A percentile compares a stretch with the other conserved stretches of the same genome.
Conservation (phyloP, 805 yeast species). For the Spathaspora hagerdaliae region DNA sequence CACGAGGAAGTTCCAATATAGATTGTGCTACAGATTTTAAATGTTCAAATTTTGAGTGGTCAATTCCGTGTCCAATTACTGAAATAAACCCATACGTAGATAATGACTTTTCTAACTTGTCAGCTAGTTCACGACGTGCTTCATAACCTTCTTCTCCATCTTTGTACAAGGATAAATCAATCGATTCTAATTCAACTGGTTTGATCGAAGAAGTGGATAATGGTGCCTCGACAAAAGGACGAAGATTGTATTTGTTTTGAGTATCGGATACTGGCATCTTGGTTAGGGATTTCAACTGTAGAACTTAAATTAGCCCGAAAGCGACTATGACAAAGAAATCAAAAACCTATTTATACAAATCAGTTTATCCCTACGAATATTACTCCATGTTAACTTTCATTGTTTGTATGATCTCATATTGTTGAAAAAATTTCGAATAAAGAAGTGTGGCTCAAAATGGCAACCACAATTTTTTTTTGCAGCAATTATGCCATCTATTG, state of each 20-base stretch:
- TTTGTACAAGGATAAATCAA: constrained; percentile 32
- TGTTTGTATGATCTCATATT: too few species aligned
- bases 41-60: constrained; percentile 25
- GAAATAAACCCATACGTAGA: constrained; percentile 44
- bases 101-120: constrained; percentile 34
- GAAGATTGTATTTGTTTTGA: constrained; percentile 19
- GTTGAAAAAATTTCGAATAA: too few species aligned
- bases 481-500: too few species aligned
- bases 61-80: constrained; percentile 39
- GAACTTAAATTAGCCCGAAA: too few species aligned
- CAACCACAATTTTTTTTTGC: too few species aligned
- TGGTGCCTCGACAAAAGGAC: constrained; percentile 23
- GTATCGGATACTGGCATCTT: constrained; percentile 6
- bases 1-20: constrained; percentile 37
- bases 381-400: too few species aligned
- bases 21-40: constrained; percentile 39
- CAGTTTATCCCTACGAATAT: too few species aligned
- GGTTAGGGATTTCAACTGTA: too few species aligned
- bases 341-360: too few species aligned
- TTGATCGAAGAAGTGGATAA: constrained; percentile 14
- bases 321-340: too few species aligned
- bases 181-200: constrained; percentile 25
- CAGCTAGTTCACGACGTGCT: constrained; percentile 29
- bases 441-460: too few species aligned
- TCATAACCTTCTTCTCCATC: constrained; percentile 31